A percentile compares a stretch with the other conserved stretches of the same genome.
These are phyloP conservation scores for Claviceps sp. DNA, from an alignment of 2,329 filamentous ascomycete species.

Conservation along the genomic window DNA sequence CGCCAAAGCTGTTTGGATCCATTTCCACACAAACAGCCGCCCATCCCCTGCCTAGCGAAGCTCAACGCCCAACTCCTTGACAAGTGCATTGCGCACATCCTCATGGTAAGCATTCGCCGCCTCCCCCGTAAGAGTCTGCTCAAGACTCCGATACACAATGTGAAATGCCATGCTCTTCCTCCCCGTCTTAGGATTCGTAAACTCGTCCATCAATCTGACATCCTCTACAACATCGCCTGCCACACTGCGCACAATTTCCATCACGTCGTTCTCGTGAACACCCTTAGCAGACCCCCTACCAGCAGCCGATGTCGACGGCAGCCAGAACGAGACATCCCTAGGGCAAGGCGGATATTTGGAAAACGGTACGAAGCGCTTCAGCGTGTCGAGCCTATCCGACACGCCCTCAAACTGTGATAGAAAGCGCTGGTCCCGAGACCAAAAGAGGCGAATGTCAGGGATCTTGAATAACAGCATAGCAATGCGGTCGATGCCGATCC, in stretches of 20 bases:
- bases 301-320: conserved; percentile 34
- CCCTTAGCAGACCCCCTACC: conserved; percentile 32
- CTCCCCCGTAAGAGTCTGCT: conserved; percentile 74
- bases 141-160: conserved; percentile 85
- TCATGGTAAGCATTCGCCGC: conserved; percentile 70
- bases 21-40: background rate
- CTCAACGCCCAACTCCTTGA: conserved; percentile 63
- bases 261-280: conserved; percentile 88
- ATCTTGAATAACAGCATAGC: conserved; percentile 97
- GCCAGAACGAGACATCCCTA: conserved; percentile 93
- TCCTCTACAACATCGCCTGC: conserved; percentile 80
- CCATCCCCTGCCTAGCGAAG: conserved; percentile 14
- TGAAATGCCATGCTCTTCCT: conserved; percentile 80
- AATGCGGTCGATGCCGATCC: conserved; percentile 83
- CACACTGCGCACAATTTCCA: conserved; percentile 81
- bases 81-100: conserved; percentile 49
- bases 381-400: conserved; percentile 31
- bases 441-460: conserved; percentile 92
- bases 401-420: conserved; percentile 66
- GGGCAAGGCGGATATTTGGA: conserved; percentile 82
- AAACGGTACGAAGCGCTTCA: conserved; percentile 67
- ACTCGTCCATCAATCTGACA: conserved; percentile 72
- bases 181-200: conserved; percentile 74
- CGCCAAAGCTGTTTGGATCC: background rate
- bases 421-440: conserved; percentile 77